phyloP scores from a whole-genome alignment of 1,284 basidiomycete species.

The Sanguinoderma infundibulare region DNA sequence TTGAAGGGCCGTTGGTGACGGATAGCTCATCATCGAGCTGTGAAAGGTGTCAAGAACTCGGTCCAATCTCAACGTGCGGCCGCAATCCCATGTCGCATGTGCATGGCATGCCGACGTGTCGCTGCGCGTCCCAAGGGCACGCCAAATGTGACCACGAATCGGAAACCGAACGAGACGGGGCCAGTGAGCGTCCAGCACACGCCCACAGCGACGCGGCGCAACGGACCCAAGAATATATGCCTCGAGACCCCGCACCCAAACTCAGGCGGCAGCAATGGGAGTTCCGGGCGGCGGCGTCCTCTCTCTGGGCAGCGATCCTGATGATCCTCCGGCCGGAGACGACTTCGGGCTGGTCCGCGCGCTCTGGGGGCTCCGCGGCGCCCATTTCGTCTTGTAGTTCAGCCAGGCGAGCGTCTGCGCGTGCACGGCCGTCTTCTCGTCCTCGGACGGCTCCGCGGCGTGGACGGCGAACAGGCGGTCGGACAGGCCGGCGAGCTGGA shows the following conservation, averaged over 20 bases:
- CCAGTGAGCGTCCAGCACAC: too few species aligned
- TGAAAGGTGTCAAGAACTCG: background rate
- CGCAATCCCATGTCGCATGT: background rate
- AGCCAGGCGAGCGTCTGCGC: slow-evolving; percentile 5
- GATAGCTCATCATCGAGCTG: background rate
- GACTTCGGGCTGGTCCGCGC: background rate
- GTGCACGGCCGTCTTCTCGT: slow-evolving; percentile 6
- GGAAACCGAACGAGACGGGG: too few species aligned
- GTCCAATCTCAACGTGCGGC: background rate
- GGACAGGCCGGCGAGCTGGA: slow-evolving; percentile 48
- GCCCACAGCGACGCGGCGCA: background rate
- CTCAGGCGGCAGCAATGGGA: background rate
- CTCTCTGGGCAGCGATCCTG: too few species aligned
- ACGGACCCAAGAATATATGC: too few species aligned
- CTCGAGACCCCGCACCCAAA: background rate
- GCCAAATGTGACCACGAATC: too few species aligned
- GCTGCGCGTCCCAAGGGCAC: too few species aligned
- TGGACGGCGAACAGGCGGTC: slow-evolving; percentile 47
- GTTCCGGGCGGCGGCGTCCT: background rate
- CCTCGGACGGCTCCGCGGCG: slow-evolving; percentile 24
- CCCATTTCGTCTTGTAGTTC: slow-evolving; percentile 2
- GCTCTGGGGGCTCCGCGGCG: slow-evolving; percentile 1
- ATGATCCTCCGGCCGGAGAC: background rate
- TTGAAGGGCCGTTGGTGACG: background rate
- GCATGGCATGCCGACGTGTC: background rate